Conservation (phyloP, 2,329 filamentous ascomycete species). For the Penicillium sp. region DNA sequence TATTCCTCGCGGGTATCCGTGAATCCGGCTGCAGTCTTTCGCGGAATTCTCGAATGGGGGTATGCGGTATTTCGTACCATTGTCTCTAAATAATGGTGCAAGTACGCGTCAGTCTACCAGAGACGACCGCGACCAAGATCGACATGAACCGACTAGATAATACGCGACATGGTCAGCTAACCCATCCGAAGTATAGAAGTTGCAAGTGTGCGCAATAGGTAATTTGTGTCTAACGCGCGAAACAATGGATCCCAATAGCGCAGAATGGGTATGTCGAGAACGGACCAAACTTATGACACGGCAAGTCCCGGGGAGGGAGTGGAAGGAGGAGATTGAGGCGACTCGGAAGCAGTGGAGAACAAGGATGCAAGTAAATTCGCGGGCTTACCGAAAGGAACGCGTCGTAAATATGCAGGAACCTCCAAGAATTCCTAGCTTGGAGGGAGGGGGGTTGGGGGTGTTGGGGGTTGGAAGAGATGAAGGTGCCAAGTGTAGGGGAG, state of each 20-base stretch:
- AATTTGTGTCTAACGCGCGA: background rate
- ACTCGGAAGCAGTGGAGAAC: conserved; percentile 11
- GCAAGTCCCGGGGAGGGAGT: background rate
- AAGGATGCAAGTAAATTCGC: conserved; percentile 6
- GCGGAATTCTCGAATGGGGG: background rate
- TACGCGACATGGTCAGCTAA: conserved; percentile 23
- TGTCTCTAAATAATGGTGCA: conserved; percentile 22
- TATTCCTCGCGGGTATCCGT: background rate
- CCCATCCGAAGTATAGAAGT: conserved; percentile 3
- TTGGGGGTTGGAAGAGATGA: conserved; percentile 7
- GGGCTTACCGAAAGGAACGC: conserved; percentile 24
- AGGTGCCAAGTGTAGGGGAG: conserved; percentile 11
- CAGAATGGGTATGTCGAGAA: background rate
- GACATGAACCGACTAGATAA: conserved; percentile 23
- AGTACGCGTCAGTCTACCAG: conserved; percentile 33
- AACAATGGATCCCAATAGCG: background rate
- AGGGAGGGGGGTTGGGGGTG: background rate
- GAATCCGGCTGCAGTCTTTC: conserved; percentile 1
- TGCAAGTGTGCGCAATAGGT: background rate
- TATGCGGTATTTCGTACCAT: conserved; percentile 36
- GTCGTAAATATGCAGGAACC: conserved; percentile 5
- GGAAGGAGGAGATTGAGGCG: conserved; percentile 7
- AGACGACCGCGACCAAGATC: conserved; percentile 17
- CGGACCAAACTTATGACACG: conserved; percentile 3
- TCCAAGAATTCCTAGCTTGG: background rate